A percentile compares a stretch with the other conserved stretches of the same genome.
Conservation (phyloP, 1,284 basidiomycete genomes). For the Inonotus obliquus region DNA sequence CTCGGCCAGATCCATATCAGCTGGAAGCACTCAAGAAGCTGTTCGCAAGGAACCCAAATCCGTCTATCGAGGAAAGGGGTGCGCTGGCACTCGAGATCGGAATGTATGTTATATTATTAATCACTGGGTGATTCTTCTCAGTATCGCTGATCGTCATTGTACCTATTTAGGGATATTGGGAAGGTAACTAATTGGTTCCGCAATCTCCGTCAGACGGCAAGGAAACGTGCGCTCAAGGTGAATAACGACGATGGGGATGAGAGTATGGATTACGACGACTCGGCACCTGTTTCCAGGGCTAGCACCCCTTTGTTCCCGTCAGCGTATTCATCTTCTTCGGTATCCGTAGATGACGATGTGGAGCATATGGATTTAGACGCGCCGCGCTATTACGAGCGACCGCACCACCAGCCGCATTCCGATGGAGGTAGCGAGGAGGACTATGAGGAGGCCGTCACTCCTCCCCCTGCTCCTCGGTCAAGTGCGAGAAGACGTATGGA, state of each 20-base stretch:
- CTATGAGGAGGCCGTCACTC: constrained; percentile 66
- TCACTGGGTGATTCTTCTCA: not conserved
- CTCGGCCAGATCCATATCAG: constrained; percentile 73
- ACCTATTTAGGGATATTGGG: constrained; percentile 57
- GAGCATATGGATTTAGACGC: constrained; percentile 34
- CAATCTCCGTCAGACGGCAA: constrained; percentile 68
- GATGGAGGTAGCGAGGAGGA: constrained; percentile 57
- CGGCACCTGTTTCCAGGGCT: constrained; percentile 16
- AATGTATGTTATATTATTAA: constrained; percentile 43
- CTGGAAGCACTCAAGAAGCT: constrained; percentile 67
- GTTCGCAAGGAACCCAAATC: constrained; percentile 62
- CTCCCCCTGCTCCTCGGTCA: constrained; percentile 50
- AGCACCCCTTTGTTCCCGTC: constrained; percentile 16
- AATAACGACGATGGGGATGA: constrained; percentile 24
- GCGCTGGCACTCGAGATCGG: constrained; percentile 67
- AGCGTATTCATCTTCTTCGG: constrained; percentile 16
- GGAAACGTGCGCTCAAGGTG: constrained; percentile 42
- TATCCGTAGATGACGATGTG: constrained; percentile 12
- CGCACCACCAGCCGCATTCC: constrained; percentile 32
- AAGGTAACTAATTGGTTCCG: constrained; percentile 87
- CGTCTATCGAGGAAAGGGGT: constrained; percentile 71
- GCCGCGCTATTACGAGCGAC: constrained; percentile 6
- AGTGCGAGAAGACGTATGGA: constrained; percentile 16
- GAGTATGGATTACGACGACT: constrained; percentile 23
- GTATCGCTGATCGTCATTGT: not conserved